Percentiles rank a stretch among this genome's conserved stretches.
Conservation (phyloP, 768 basidiomycete genomes). For the Tulasnella sp. region DNA sequence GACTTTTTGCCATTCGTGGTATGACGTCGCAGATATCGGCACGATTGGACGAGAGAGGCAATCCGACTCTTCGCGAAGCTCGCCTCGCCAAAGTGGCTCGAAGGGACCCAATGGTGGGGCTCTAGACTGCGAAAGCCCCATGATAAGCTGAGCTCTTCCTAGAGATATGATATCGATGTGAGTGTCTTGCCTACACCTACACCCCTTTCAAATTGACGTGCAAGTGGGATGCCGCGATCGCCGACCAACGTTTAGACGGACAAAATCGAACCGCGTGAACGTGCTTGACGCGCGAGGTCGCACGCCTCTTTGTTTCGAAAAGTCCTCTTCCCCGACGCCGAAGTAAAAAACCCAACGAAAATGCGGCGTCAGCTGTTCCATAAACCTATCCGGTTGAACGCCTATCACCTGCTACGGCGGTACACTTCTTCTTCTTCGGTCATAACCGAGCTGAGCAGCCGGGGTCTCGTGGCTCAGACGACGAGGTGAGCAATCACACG, state of each 20-base stretch:
- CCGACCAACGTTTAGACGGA: neutral
- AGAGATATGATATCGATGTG: neutral
- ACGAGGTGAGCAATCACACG: neutral
- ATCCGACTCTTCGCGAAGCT: neutral
- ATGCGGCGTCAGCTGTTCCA: neutral
- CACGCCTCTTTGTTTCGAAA: neutral
- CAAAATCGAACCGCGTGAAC: neutral
- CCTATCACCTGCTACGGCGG: neutral
- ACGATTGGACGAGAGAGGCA: neutral
- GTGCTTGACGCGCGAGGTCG: neutral
- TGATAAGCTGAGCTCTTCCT: neutral
- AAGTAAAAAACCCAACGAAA: neutral
- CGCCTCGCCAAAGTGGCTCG: neutral
- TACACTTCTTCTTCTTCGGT: neutral
- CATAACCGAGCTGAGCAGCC: neutral
- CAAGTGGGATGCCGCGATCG: too few species aligned
- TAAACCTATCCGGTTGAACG: neutral
- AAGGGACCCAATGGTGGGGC: neutral
- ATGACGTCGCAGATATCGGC: neutral
- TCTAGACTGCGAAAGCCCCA: neutral
- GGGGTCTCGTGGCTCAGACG: slow-evolving; percentile 1
- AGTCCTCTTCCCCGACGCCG: neutral
- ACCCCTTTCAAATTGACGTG: too few species aligned
- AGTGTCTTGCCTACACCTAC: too few species aligned
- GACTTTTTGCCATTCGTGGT: neutral